A percentile compares a stretch with the other conserved stretches of the same genome.
Conservation (phyloP, 2,329 filamentous ascomycete genomes). For the Penicillium sclerotigenum region DNA sequence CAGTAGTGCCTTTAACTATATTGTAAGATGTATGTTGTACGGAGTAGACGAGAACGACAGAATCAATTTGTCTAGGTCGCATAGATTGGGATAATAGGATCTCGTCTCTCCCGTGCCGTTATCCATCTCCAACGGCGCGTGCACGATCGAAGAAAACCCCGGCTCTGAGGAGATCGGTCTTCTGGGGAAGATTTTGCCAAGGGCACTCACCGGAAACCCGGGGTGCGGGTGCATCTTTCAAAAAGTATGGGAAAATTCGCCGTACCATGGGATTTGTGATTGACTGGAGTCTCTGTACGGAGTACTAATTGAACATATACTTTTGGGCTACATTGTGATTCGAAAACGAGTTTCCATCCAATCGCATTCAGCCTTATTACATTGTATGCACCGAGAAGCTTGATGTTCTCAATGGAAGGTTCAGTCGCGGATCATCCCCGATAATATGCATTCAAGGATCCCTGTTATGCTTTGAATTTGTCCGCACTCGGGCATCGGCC, state of each 20-base stretch:
- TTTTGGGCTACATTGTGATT: not conserved
- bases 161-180: not conserved
- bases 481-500: not conserved
- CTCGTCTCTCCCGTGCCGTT: not conserved
- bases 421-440: constrained; percentile 1
- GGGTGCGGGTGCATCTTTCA: not conserved
- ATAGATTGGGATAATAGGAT: not conserved
- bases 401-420: constrained; percentile 1
- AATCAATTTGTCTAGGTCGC: not conserved
- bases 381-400: constrained; percentile 2
- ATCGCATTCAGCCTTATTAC: not conserved
- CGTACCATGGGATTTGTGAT: not conserved
- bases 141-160: constrained; percentile 4
- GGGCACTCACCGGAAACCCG: constrained; percentile 3
- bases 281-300: not conserved
- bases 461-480: not conserved
- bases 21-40: not conserved
- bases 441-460: not conserved
- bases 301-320: not conserved
- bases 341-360: not conserved
- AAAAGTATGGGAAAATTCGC: not conserved
- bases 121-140: constrained; percentile 4
- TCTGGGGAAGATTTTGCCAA: constrained; percentile 6
- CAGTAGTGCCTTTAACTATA: not conserved
- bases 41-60: not conserved